Evolutionary conservation across 2,329 filamentous ascomycete genomes (phyloP).

Genomic region (Cadophora sp.): DNA sequence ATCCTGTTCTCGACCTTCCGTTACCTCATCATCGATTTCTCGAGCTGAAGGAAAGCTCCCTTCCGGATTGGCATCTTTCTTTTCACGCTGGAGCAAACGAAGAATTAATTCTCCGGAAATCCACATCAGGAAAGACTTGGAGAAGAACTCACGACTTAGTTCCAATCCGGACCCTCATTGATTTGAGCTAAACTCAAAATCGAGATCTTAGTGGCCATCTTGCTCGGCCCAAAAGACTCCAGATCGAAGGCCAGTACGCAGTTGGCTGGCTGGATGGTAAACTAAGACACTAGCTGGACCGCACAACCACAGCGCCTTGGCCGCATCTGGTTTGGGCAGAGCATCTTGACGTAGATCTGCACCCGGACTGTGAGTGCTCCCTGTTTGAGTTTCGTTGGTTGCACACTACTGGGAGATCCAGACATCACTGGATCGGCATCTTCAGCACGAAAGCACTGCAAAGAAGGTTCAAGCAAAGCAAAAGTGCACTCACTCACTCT

Average conservation of each 20-base stretch:
- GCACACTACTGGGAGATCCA: conserved; percentile 28
- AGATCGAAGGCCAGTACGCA: conserved; percentile 17
- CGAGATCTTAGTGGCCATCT: conserved; percentile 28
- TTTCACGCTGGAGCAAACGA: neutral
- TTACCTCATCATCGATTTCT: conserved; percentile 30
- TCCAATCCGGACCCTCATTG: conserved; percentile 18
- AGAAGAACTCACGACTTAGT: neutral
- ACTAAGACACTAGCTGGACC: conserved; percentile 13
- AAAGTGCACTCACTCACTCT: conserved; percentile 5
- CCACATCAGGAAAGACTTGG: conserved; percentile 20
- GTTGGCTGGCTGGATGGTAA: conserved; percentile 21
- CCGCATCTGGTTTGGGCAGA: conserved; percentile 23
- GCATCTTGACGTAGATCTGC: conserved; percentile 31
- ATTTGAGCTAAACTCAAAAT: neutral
- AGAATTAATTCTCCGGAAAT: conserved; percentile 13
- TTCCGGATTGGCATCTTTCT: conserved; percentile 16
- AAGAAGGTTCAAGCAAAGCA: neutral
- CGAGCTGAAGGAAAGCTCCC: conserved; percentile 18
- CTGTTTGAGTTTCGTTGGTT: conserved; percentile 22
- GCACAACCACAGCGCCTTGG: conserved; percentile 14
- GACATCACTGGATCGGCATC: conserved; percentile 28
- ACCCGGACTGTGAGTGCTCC: conserved; percentile 19
- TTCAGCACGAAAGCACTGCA: conserved; percentile 4
- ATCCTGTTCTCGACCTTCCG: conserved; percentile 27
- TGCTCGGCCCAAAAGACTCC: conserved; percentile 26